phyloP scores from a whole-genome alignment of 148 eudicot genomes.

The Heliamphora exappendiculata region DNA sequence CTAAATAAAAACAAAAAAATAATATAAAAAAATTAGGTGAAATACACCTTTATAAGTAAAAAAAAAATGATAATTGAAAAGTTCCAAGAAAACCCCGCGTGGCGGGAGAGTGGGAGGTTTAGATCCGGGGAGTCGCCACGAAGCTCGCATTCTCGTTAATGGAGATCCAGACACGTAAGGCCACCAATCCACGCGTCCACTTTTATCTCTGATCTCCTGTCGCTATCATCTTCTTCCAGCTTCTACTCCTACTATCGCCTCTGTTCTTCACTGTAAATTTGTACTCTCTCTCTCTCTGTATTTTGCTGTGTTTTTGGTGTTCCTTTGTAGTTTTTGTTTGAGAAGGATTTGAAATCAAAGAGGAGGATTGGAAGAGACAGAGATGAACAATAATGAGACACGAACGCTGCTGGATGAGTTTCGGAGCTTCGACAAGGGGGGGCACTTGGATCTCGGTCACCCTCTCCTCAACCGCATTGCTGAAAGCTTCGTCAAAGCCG shows the following conservation, averaged over 20 bases:
- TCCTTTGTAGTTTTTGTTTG: background rate
- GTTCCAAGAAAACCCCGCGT: too few species aligned
- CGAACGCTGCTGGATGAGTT: conserved; percentile 55
- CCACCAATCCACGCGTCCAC: background rate
- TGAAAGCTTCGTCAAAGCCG: conserved; percentile 70
- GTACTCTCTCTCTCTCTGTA: background rate
- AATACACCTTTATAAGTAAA: too few species aligned
- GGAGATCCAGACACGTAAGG: background rate
- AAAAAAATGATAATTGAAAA: too few species aligned
- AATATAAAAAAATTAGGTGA: too few species aligned
- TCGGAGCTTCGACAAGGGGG: conserved; percentile 43
- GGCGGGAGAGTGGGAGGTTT: background rate
- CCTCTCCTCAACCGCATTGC: conserved; percentile 88
- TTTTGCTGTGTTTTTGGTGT: background rate
- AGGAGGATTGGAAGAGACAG: background rate
- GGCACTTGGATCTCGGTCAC: conserved; percentile 68
- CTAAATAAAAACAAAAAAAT: too few species aligned
- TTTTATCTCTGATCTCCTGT: too few species aligned
- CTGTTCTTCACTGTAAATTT: background rate
- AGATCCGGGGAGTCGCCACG: background rate
- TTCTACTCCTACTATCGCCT: too few species aligned
- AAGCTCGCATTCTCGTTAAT: background rate
- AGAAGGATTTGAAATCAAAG: background rate
- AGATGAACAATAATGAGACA: conserved; percentile 30
- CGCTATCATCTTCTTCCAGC: background rate